These are phyloP conservation scores for Omphalotus guepiniiformis DNA, from an alignment of 768 basidiomycete genomes.

Conservation along the genomic window DNA sequence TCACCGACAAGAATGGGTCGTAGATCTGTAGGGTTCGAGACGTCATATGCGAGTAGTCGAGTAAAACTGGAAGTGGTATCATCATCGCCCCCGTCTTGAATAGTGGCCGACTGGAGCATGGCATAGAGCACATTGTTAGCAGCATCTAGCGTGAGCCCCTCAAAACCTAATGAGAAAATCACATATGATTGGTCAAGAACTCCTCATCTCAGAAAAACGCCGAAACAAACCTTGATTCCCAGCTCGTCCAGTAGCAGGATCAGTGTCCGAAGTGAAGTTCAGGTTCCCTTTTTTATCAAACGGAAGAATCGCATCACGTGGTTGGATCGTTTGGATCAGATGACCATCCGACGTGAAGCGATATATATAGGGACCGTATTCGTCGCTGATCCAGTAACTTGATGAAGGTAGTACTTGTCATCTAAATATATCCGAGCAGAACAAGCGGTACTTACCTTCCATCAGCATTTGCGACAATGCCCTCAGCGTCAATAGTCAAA, in stretches of 20 bases:
- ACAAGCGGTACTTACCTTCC: slow-evolving; percentile 40
- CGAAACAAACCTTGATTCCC: slow-evolving; percentile 46
- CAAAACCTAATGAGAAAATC: slow-evolving; percentile 39
- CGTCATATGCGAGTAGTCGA: slow-evolving; percentile 52
- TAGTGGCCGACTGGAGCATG: slow-evolving; percentile 57
- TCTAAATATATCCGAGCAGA: background rate
- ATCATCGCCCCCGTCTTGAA: slow-evolving; percentile 56
- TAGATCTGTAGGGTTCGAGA: slow-evolving; percentile 27
- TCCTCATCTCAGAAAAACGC: too few species aligned
- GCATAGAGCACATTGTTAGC: slow-evolving; percentile 50
- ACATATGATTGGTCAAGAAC: background rate
- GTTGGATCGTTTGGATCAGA: slow-evolving; percentile 53
- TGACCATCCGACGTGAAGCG: slow-evolving; percentile 41
- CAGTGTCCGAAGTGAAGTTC: slow-evolving; percentile 46
- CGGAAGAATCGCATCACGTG: slow-evolving; percentile 55
- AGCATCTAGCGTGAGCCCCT: slow-evolving; percentile 51
- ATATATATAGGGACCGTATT: slow-evolving; percentile 68
- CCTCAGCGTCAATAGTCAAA: slow-evolving; percentile 55
- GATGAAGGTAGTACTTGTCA: too few species aligned
- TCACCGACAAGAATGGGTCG: slow-evolving; percentile 45
- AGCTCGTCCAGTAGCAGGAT: slow-evolving; percentile 49
- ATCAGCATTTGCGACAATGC: slow-evolving; percentile 51
- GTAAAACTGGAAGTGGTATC: slow-evolving; percentile 48
- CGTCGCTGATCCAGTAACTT: slow-evolving; percentile 64
- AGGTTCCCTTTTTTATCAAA: slow-evolving; percentile 35